Evolutionary conservation across 352 stramenopile genomes (phyloP).

Genomic region (Phytopythium oedochilum): DNA sequence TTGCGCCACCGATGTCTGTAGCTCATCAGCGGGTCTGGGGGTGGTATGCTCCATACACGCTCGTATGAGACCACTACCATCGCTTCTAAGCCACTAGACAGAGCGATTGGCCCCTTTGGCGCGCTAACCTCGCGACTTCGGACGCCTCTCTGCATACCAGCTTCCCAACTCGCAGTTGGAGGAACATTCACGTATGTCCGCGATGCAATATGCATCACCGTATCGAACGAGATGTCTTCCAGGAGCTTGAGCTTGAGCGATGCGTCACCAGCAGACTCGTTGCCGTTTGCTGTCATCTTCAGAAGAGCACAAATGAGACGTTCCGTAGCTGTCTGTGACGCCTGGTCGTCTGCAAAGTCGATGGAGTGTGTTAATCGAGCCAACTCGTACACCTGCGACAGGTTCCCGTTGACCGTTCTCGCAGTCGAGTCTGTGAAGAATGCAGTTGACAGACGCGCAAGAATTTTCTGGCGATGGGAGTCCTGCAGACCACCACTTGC

Average conservation of each 20-base stretch:
- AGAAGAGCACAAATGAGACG: neutral
- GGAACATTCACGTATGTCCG: slow-evolving; percentile 40
- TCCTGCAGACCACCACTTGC: neutral
- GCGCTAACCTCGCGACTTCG: slow-evolving; percentile 40
- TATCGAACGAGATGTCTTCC: slow-evolving; percentile 69
- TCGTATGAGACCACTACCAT: slow-evolving; percentile 76
- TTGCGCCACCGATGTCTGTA: slow-evolving; percentile 84
- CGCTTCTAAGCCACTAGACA: slow-evolving; percentile 69
- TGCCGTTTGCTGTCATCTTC: slow-evolving; percentile 1
- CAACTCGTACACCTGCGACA: slow-evolving; percentile 46
- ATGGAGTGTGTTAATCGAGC: slow-evolving; percentile 49
- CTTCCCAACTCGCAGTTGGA: slow-evolving; percentile 39
- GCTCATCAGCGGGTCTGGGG: slow-evolving; percentile 67
- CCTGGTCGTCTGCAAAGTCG: slow-evolving; percentile 17
- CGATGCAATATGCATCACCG: slow-evolving; percentile 76
- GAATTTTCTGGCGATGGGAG: slow-evolving; percentile 61
- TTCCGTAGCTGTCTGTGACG: neutral
- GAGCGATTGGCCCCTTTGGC: slow-evolving; percentile 65
- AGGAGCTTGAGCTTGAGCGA: slow-evolving; percentile 22
- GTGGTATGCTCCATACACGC: slow-evolving; percentile 78
- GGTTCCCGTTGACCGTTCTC: slow-evolving; percentile 47
- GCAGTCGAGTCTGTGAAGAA: slow-evolving; percentile 29
- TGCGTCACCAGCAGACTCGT: slow-evolving; percentile 13
- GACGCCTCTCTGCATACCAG: slow-evolving; percentile 23
- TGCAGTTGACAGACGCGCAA: slow-evolving; percentile 43